These are phyloP conservation scores for Nelumbo lutea DNA, from an alignment of 164 flowering plant genomes.

Conservation along the genomic window DNA sequence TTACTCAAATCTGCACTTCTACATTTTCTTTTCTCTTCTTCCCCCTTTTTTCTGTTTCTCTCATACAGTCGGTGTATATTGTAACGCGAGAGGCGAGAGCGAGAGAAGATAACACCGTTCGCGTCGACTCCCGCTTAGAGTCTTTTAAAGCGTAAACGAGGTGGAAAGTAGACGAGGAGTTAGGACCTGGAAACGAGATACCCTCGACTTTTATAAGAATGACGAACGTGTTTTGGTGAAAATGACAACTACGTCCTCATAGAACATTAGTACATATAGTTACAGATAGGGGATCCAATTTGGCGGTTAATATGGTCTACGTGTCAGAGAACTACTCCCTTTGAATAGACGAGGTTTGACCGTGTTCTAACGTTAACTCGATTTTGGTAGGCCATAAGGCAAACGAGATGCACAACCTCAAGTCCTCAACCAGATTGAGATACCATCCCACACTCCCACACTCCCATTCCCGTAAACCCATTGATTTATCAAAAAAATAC, in stretches of 20 bases:
- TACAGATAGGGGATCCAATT: neutral
- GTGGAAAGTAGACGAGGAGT: neutral
- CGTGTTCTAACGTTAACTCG: neutral
- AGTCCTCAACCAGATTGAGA: too few relatives aligned
- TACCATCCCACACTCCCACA: too few relatives aligned
- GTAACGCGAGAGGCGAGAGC: too few relatives aligned
- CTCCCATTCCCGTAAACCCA: too few relatives aligned
- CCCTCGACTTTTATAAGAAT: slow-evolving; percentile 3
- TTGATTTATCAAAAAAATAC: too few relatives aligned
- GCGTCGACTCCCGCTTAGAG: slow-evolving; percentile 58
- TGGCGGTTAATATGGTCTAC: slow-evolving; percentile 12
- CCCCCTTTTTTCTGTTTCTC: slow-evolving; percentile 9
- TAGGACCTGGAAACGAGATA: neutral
- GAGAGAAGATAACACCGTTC: neutral
- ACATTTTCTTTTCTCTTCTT: neutral
- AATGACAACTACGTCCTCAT: slow-evolving; percentile 10
- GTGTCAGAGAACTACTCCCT: slow-evolving; percentile 32
- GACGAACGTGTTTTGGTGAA: slow-evolving; percentile 6
- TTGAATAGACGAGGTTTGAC: slow-evolving; percentile 30
- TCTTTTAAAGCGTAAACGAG: slow-evolving; percentile 33
- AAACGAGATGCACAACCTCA: too few relatives aligned
- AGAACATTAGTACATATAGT: neutral
- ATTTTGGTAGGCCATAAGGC: too few relatives aligned
- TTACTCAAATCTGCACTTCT: slow-evolving; percentile 3
- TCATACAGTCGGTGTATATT: slow-evolving; percentile 4